Evolutionary conservation across 1,284 basidiomycete genomes (phyloP).

Genomic region (Anthracocystis walkeri): DNA sequence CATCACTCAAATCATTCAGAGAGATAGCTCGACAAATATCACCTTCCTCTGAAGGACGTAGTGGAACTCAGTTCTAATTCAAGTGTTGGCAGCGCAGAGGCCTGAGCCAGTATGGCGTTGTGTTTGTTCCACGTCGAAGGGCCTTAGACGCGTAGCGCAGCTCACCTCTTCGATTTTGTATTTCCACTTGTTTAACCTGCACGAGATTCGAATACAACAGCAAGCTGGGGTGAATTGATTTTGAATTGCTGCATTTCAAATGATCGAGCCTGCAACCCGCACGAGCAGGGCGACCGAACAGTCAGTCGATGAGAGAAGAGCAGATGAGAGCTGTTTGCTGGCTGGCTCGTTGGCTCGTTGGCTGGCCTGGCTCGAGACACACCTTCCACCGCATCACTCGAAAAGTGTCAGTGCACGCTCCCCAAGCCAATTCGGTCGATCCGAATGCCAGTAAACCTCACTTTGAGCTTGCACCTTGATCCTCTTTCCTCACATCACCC

Average conservation of each 20-base stretch:
- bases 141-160: constrained; percentile 1
- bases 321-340: constrained; percentile 5
- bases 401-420: constrained; percentile 21
- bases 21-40: no score
- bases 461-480: neutral
- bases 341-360: neutral
- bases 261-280: constrained; percentile 7
- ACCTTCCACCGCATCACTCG: constrained; percentile 5
- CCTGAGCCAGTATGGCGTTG: neutral
- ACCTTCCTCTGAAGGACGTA: no score
- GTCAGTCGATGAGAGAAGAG: constrained; percentile 5
- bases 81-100: no score
- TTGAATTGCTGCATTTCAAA: neutral
- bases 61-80: no score
- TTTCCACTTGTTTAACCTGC: neutral
- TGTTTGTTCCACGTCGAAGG: neutral
- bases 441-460: neutral
- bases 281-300: neutral
- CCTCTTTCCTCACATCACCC: neutral
- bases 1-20: neutral
- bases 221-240: neutral
- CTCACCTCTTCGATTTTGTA: neutral
- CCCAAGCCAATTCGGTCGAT: constrained; percentile 1
- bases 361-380: constrained; percentile 1
- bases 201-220: neutral